Evolutionary conservation across 305 asterid genomes (phyloP), one percentile per base, ranked within the genome.

Genomic region (Lippia alba): DNA sequence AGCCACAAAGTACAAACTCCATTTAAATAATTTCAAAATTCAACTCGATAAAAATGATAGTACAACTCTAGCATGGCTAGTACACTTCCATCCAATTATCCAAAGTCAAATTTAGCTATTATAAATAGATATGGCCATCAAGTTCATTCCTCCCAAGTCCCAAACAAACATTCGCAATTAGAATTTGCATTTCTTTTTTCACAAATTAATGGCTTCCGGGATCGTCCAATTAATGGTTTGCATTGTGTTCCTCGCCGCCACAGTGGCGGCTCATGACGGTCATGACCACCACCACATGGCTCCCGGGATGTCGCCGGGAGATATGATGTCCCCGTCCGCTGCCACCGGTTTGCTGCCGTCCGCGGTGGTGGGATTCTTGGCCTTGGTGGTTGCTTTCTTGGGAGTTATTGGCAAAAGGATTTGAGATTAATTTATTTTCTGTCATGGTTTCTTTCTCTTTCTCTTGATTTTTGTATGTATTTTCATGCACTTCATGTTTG

Each of bases 211-310:
- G 93, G 93, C 83, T 62, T 51, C 56, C 60, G 64, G 69, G 51
- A 69, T 60, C 32, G 2, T 69, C 11, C 64, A 68, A 12, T 68
- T 20, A 39, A 58, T 67, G 41, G 76, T 75, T 60, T 77, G 79
- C 72, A 60, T 81, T 56, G 65, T 65, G 44, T 34, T 82, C 55
- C 62, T 81, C 55, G 71, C 69, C 39, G 71, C 71, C 40, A 61
- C 50, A 6, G 85, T 63, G 19, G 76, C 58, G 8, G 88, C 86
- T 45, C 88, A 82, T 44, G 87, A 83, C 16, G 89, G 91, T 68
- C 82, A 78, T 45, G 70, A 79, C 63, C 83, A 81, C 74, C 71
- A 72, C 36, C 8, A 16, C 56, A 70, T 65, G 69, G 72, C 70
- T 18, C 83, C 81, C 4, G 64, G 78, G 44, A 70, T 78, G 4